Evolutionary conservation across 345 rosid species (phyloP), one percentile per base, ranked within the genome.

Genomic region (Litchi chinensis): DNA sequence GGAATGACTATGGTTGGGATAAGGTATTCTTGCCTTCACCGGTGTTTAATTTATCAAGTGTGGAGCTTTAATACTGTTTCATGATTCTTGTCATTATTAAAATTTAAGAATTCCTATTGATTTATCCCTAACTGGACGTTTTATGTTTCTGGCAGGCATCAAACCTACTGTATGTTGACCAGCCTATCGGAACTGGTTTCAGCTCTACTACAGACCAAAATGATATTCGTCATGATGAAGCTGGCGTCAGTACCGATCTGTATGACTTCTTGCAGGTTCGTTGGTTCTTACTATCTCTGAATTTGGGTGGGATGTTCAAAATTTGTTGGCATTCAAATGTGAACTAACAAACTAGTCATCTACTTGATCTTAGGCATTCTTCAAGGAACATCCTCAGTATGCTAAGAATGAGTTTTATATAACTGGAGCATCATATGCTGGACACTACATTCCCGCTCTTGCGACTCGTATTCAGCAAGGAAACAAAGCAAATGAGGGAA

Each of bases 361-460:
- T 21, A 9, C 64, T 13, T 57, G 65, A 66, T 68, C 21, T 8
- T 71, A 96, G 95, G 95, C 89, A 21, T 94, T 96, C 70, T 96
- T 91, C 83, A 82, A 84, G 71, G 76, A 77, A 22, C 99, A 92
- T 88, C 91, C 95, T 5, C 74, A 87, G 78, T 84, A 82, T 12
- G 86, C 63, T 4, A 87, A 85, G 46, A 94, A 94, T 50, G 96
- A 94, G 70, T 97, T 97, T 78, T 94, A 79, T 80, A 90, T 97
- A 5, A 92, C 95, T 2, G 99, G 99, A 74, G 98, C 94, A 82
- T 97, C 99, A 3, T 93, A 93, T 2, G 99, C 98, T 50, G 99
- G 99, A 54, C 97, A 95, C 65, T 94, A 93, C 76, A 82, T 95
- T 63, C 99, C 99, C 0, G 95, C 97, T 9, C 83, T 95, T 26